These are phyloP conservation scores for Fusarium neocosmosporiellum DNA, from an alignment of 2,329 filamentous ascomycete genomes.

Conservation along the genomic window DNA sequence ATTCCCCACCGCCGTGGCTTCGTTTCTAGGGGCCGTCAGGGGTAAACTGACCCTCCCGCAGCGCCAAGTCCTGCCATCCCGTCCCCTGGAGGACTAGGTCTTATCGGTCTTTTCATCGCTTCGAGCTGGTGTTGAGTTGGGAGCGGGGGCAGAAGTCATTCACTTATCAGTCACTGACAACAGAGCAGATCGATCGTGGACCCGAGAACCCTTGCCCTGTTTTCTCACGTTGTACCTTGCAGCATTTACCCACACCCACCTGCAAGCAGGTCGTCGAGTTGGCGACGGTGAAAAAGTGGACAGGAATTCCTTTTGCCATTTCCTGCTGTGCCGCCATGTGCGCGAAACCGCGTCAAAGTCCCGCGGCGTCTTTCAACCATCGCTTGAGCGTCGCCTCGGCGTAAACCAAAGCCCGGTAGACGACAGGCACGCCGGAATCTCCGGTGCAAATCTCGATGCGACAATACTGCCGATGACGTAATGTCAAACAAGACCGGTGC, in stretches of 20 bases:
- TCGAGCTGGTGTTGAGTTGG: conserved; percentile 14
- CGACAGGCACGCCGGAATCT: conserved; percentile 14
- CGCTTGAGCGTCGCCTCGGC: not conserved
- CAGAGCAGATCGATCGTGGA: conserved; percentile 34
- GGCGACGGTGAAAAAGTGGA: conserved; percentile 9
- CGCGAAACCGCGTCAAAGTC: not conserved
- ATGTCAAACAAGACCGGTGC: not conserved
- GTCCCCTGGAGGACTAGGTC: conserved; percentile 22
- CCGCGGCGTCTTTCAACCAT: not conserved
- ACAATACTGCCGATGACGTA: conserved; percentile 38
- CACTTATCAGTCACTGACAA: conserved; percentile 1
- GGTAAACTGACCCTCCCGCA: conserved; percentile 27
- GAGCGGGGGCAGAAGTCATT: not conserved
- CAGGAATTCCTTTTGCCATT: conserved; percentile 20
- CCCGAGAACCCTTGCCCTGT: conserved; percentile 25
- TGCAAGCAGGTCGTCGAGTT: conserved; percentile 20
- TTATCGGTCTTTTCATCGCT: conserved; percentile 13
- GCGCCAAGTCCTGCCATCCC: conserved; percentile 28
- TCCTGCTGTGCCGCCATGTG: not conserved
- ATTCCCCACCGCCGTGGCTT: conserved; percentile 19
- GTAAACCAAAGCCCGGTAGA: conserved; percentile 1
- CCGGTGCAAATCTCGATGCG: conserved; percentile 30
- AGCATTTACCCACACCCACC: conserved; percentile 29
- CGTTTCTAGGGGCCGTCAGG: conserved; percentile 28
- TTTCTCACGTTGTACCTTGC: conserved; percentile 32